Conservation (phyloP, 2,329 filamentous ascomycete genomes). For the Clonostachys byssicola region DNA sequence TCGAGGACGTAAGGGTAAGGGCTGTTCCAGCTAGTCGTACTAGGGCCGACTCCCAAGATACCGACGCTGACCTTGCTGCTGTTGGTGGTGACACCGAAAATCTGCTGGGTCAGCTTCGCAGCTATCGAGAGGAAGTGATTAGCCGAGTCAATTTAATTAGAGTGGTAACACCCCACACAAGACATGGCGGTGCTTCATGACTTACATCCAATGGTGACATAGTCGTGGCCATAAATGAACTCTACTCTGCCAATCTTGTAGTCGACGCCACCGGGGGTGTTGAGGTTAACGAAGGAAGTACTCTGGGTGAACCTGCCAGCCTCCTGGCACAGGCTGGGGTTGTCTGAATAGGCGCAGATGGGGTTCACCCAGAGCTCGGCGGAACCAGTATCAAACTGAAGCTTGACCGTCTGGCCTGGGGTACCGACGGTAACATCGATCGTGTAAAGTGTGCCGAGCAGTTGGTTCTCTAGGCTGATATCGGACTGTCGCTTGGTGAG, state of each 20-base stretch:
- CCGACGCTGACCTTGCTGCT: slow-evolving; percentile 19
- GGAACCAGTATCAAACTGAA: slow-evolving; percentile 35
- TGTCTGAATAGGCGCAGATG: slow-evolving; percentile 22
- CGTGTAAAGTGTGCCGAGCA: slow-evolving; percentile 28
- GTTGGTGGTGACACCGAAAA: slow-evolving; percentile 28
- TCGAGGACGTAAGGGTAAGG: slow-evolving; percentile 27
- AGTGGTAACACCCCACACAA: background rate
- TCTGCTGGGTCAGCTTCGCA: slow-evolving; percentile 22
- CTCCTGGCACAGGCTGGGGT: slow-evolving; percentile 16
- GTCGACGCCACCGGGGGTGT: slow-evolving; percentile 14
- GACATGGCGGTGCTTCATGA: background rate
- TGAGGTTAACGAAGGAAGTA: slow-evolving; percentile 18
- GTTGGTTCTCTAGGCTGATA: slow-evolving; percentile 13
- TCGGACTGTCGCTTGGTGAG: slow-evolving; percentile 20
- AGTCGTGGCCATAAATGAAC: slow-evolving; percentile 26
- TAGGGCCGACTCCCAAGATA: slow-evolving; percentile 27
- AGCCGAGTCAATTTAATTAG: slow-evolving; percentile 3
- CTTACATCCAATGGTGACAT: slow-evolving; percentile 24
- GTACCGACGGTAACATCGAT: slow-evolving; percentile 30
- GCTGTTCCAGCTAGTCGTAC: slow-evolving; percentile 22
- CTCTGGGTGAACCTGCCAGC: slow-evolving; percentile 22
- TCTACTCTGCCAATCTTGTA: slow-evolving; percentile 24
- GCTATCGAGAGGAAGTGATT: slow-evolving; percentile 7
- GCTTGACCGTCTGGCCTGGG: slow-evolving; percentile 27
- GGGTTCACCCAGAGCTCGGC: slow-evolving; percentile 37